Evolutionary conservation across 192 early-diverging fungal species (phyloP), one percentile per base, ranked within the genome.

Genomic region (Nowakowskiella sp.): DNA sequence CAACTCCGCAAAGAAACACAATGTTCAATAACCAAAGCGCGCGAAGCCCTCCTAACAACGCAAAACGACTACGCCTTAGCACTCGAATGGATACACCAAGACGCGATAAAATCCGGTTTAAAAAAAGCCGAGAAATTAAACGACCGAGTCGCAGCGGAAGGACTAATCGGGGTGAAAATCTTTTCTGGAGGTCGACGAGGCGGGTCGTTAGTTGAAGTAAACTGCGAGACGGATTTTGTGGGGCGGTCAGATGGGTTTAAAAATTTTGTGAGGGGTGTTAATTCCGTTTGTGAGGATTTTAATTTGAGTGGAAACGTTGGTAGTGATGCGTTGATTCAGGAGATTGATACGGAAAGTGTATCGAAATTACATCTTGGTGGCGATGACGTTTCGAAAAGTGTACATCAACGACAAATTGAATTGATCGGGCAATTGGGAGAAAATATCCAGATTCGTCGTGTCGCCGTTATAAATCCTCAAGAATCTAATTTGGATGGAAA

Each of bases 181-280:
- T 6, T 8, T 10, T 47, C 46, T 26, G 46, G 6, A 26, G 46
- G 31, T 47, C 6, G 46, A 47, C 46, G 85, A 89, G 72, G 81
- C 87, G 44, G 63, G 6, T 47, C 47, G 0, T 63, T 68, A 10
- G 51, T 72, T 4, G 76, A 90, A 78, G 53, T 91, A 21, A 91
- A 89, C 66, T 91, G 87, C 53, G 94, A 97, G 65, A 94, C 94
- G 0, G 94, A 97, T 63, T 97, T 97, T 80, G 94, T 97, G 3
- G 88, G 90, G 4, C n/a, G n/a, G n/a, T n/a, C n/a, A n/a, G n/a
- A n/a, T n/a, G n/a, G n/a, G n/a, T n/a, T n/a, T n/a, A n/a, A n/a
- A n/a, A n/a, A n/a, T n/a, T n/a, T n/a, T n/a, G n/a, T n/a, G n/a
- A n/a, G n/a, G n/a, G n/a, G n/a, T n/a, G n/a, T n/a, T n/a, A n/a